Evolutionary conservation across 1,284 basidiomycete genomes (phyloP), one percentile per base, ranked within the genome.

Genomic region (Cutaneotrichosporon cyanovorans): DNA sequence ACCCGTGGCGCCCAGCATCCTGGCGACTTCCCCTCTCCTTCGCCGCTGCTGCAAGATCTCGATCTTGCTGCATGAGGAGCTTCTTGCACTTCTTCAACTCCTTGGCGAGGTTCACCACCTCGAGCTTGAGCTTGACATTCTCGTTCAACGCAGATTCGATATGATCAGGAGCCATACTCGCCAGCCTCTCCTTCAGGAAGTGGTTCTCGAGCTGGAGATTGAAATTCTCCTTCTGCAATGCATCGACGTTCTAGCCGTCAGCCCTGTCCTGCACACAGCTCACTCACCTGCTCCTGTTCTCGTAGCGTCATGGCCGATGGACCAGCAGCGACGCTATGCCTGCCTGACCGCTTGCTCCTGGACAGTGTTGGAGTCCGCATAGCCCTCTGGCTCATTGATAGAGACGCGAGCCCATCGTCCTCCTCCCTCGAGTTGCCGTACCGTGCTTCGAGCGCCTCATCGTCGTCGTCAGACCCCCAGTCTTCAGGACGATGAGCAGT

Each of bases 51-150:
- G 87, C 84, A 25, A 91, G 73, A 51, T 87, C 86, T 38, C 80
- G 78, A 64, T 92, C 84, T 18, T 87, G 79, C 60, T 91, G 87
- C 19, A 88, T 72, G 2, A 92, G 77, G 22, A 90, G 79, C 69
- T 91, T 90, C 73, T 90, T 89, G 51, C 89, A 77, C 67, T 86
- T 87, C 76, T 95, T 95, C 61, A 91, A 79, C 71, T 95, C 91
- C 72, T 87, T 82, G n/a, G 85, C 82, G 2, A 87, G 80, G 56
- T 89, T 84, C 59, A 92, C 85, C 11, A 91, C 87, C 66, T 92
- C 88, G 59, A 92, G 84, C 55, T 93, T 93, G 67, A 95, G 82
- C 57, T 84, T 85, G 61, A 92, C 88, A 62, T 95, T 95, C 69
- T 95, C 90, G 62, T 91, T 89, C 40, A 92, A 78, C 2, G 86